These are phyloP conservation scores for Cairneyella variabilis DNA, from an alignment of 495 filamentous ascomycete species.

Conservation along the genomic window DNA sequence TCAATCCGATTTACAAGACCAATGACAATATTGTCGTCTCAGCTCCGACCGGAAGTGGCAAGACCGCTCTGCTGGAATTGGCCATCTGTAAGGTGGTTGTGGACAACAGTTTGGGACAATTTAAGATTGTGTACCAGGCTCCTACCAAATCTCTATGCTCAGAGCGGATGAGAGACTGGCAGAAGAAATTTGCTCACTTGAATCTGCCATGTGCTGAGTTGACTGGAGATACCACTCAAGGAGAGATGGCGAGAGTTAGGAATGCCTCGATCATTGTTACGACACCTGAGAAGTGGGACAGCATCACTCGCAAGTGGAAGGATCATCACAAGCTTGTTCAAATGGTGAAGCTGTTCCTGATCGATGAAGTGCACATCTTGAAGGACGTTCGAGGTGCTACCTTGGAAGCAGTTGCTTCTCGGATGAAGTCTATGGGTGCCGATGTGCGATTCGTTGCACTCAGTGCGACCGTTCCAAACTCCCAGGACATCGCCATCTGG, in stretches of 20 bases:
- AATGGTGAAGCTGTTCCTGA: constrained; percentile 84
- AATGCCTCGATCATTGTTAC: constrained; percentile 90
- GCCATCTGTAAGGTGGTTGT: constrained; percentile 80
- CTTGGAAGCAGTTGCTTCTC: constrained; percentile 90
- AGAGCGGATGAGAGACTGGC: constrained; percentile 80
- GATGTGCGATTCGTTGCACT: constrained; percentile 88
- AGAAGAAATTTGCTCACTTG: constrained; percentile 72
- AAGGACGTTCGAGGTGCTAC: constrained; percentile 88
- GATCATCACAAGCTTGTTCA: constrained; percentile 82
- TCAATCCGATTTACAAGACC: constrained; percentile 62
- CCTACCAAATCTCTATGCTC: constrained; percentile 91
- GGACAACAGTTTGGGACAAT: constrained; percentile 58
- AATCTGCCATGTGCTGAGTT: constrained; percentile 78
- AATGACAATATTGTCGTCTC: constrained; percentile 85
- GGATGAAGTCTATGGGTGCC: constrained; percentile 89
- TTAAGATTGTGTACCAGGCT: constrained; percentile 94
- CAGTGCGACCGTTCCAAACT: constrained; percentile 93
- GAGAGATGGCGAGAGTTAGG: constrained; percentile 69
- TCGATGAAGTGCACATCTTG: constrained; percentile 95
- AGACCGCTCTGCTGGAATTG: constrained; percentile 86
- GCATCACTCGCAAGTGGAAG: constrained; percentile 92
- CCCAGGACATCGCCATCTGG: constrained; percentile 86
- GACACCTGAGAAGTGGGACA: constrained; percentile 98
- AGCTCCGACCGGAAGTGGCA: constrained; percentile 91
- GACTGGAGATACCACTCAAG: constrained; percentile 84